Evolutionary conservation across 1,284 basidiomycete genomes (phyloP), one percentile per base, ranked within the genome.

Genomic region (Boletellus deceptivus): DNA sequence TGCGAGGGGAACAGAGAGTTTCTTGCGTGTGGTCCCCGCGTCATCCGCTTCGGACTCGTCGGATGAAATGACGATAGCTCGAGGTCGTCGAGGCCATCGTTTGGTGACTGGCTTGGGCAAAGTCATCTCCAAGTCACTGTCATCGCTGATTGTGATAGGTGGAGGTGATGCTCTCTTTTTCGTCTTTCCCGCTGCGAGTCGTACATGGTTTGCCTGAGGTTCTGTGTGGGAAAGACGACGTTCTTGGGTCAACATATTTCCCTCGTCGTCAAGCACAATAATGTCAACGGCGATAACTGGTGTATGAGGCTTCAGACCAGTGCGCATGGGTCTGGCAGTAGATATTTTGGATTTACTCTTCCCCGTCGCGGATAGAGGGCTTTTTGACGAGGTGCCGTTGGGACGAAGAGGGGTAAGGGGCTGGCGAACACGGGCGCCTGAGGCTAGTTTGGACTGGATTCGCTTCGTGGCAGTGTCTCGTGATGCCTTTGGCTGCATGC

Each of bases 251-350:
- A 88, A 54, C 35, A 71, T 77, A 47, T 69, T 72, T 10, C 86
- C 87, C 37, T 72, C 62, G 20, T 77, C 72, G 59, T 89, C 86
- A 24, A 88, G 52, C 37, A 85, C 69, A 34, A 82, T 70, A 42
- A 90, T 89, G 36, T 89, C 84, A 41, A 89, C 73, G 44, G 83
- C 72, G 11, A 87, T 72, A 18, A 77, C 70, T 1, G 80, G 76
- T 5, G 75, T 71, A 36, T 70, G 68, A 14, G 70, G 66, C 54
- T 75, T 76, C 35, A 65, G 59, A 39, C 52, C 64, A 60, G 48
- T 58, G 49, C 70, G 61, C 3, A 72, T 63, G 0, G 56, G 52
- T 49, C 71, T 76, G 0, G 56, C 56, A 6, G 58, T 20, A 14
- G 62, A 48, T 33, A 55, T 48, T 45, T 60, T 70, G 29, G 59